Base-by-base conservation (phyloP, 768 basidiomycete genomes). In the Auricularia cornea region DNA sequence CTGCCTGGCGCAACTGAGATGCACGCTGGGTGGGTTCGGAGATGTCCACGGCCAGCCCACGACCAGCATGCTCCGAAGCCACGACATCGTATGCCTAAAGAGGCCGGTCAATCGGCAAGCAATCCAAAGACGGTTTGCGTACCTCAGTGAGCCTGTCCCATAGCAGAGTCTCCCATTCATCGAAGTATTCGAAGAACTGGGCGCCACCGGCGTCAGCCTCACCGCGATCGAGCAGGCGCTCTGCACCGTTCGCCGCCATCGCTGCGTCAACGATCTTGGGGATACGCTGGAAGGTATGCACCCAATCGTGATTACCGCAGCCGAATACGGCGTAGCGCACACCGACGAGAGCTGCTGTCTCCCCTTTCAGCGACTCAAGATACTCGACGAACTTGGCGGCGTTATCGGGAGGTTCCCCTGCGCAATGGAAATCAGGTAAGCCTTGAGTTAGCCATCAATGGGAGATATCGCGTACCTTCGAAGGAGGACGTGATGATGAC, bases 241-340 rank as follows among this genome's bases (percentile, higher is more conserved):
- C 69, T 10, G 68, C 80, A 1, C 81, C 80, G 14, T 64, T 68
- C 56, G 69, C 70, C 35, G 68, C 70, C 26, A 78, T 71, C 18
- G 72, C 62, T 20, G 71, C 69, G 67, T 82, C 80, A 62, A 77
- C 70, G 6, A 79, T 66, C 38, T 33, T 75, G 2, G 81, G 81
- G 30, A 83, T 76, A 16, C 76, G 74, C 68, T 81, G 80, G 69
- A 74, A 83, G 2, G 80, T 81, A 38, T 72, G 67, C n/a, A 74
- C 74, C 81, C 81, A 83, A 66, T 83, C 81, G 51, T 72, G 72
- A 69, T 83, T 79, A 3, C 81, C 81, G 65, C 79, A 80, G 2
- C 81, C 81, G 60, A 83, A 82, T 20, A 83, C 79, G 2, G 77
- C 78, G 62, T 75, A 83, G 31, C 71, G 70, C 23, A 78, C 73